phyloP scores from a whole-genome alignment of 108 stramenopile species.

The Nitzschia palea region DNA sequence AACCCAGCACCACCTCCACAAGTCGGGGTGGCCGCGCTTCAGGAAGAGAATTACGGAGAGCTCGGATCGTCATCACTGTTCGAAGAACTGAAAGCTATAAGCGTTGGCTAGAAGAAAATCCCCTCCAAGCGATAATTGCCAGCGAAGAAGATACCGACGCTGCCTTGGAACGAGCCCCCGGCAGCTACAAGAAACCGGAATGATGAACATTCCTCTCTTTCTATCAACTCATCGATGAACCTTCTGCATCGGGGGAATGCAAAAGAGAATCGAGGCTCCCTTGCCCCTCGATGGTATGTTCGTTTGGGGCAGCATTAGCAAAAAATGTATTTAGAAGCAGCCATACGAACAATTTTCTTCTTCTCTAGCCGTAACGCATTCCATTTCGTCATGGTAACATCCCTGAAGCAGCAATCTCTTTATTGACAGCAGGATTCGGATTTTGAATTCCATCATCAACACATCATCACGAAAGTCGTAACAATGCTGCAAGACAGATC shows the following conservation, averaged over 20 bases:
- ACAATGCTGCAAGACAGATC: too few species aligned
- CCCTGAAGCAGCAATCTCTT: too few species aligned
- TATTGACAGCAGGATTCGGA: too few species aligned
- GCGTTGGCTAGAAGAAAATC: slow-evolving; percentile 80
- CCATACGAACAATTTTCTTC: too few species aligned
- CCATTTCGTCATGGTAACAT: too few species aligned
- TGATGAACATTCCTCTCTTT: not conserved
- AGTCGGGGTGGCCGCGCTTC: not conserved
- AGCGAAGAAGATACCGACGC: slow-evolving; percentile 6
- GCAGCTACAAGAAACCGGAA: not conserved
- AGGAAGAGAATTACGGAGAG: slow-evolving; percentile 63
- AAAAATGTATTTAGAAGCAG: slow-evolving; percentile 2
- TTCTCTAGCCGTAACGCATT: too few species aligned
- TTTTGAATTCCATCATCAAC: too few species aligned
- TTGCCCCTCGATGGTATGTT: not conserved
- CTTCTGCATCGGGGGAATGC: not conserved
- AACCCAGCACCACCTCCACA: too few species aligned
- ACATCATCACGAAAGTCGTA: too few species aligned
- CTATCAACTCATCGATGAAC: not conserved
- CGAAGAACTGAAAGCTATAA: slow-evolving; percentile 71
- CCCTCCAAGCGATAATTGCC: slow-evolving; percentile 36
- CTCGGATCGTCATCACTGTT: slow-evolving; percentile 80
- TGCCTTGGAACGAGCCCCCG: not conserved
- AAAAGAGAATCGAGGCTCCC: not conserved
- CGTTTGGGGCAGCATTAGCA: not conserved